Evolutionary conservation across 345 rosid species (phyloP).

Genomic region (Kandelia obovata): DNA sequence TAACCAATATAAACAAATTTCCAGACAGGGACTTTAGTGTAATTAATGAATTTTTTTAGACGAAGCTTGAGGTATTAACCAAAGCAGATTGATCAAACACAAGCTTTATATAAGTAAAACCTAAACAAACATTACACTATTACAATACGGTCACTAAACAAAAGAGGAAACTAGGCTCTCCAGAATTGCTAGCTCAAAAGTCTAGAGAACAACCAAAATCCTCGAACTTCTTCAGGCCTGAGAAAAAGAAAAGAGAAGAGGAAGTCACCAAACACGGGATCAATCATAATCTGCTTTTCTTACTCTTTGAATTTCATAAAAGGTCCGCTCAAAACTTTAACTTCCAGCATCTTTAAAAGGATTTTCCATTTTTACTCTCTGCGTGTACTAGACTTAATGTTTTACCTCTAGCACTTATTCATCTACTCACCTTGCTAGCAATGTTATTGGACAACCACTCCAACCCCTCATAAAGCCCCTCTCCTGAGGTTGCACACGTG

Average conservation of each 20-base stretch:
- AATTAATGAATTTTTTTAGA: background rate
- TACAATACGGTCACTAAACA: background rate
- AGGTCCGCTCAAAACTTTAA: background rate
- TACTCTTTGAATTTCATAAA: too few relatives aligned
- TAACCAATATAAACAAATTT: background rate
- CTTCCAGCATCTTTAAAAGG: background rate
- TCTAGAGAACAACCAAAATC: background rate
- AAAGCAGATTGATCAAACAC: background rate
- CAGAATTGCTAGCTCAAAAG: background rate
- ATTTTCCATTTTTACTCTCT: background rate
- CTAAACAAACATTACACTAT: background rate
- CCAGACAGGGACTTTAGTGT: background rate
- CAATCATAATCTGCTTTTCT: too few relatives aligned
- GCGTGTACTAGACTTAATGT: too few relatives aligned
- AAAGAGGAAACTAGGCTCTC: background rate
- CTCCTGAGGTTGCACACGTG: constrained; percentile 1
- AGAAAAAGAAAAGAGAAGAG: background rate
- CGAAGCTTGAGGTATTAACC: background rate
- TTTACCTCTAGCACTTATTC: too few relatives aligned
- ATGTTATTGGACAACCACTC: background rate
- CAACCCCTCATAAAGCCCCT: background rate
- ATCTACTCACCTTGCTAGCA: background rate
- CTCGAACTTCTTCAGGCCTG: background rate
- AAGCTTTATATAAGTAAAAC: background rate
- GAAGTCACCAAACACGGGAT: background rate